These are phyloP conservation scores for Verruconis gallopava DNA, from an alignment of 2,329 filamentous ascomycete genomes.

Conservation along the genomic window DNA sequence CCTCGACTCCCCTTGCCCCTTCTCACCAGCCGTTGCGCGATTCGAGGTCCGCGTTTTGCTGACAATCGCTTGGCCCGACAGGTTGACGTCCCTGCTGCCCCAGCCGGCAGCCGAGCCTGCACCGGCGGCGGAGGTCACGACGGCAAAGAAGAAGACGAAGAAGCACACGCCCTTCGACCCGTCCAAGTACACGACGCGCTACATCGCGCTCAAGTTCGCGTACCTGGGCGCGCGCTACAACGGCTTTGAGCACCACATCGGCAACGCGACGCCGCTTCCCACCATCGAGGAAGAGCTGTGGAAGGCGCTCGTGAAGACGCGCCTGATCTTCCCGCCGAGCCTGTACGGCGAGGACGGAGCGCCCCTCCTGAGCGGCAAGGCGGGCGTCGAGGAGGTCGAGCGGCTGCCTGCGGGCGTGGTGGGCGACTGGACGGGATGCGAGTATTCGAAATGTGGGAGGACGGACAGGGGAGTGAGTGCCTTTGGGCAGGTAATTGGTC, in stretches of 20 bases:
- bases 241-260: conserved; percentile 77
- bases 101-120: too few relatives aligned
- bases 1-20: neutral
- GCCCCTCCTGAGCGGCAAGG: too few relatives aligned
- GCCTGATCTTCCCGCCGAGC: conserved; percentile 57
- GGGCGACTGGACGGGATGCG: conserved; percentile 62
- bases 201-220: conserved; percentile 83
- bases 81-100: conserved; percentile 8
- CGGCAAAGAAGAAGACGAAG: conserved; percentile 10
- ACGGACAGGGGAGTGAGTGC: conserved; percentile 91
- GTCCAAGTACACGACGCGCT: conserved; percentile 66
- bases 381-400: conserved; percentile 13
- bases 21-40: too few relatives aligned
- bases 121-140: neutral
- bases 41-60: conserved; percentile 2
- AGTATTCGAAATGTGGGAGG: conserved; percentile 90
- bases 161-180: conserved; percentile 52
- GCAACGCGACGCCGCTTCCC: conserved; percentile 53
- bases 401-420: conserved; percentile 25
- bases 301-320: conserved; percentile 73
- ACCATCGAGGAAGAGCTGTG: conserved; percentile 90
- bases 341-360: conserved; percentile 13
- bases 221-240: conserved; percentile 88
- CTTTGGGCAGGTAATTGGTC: conserved; percentile 85
- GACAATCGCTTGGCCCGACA: too few relatives aligned